A percentile compares a stretch with the other conserved stretches of the same genome.
These are phyloP conservation scores for Perilla frutescens DNA, from an alignment of 257 asterid species.

Conservation along the genomic window DNA sequence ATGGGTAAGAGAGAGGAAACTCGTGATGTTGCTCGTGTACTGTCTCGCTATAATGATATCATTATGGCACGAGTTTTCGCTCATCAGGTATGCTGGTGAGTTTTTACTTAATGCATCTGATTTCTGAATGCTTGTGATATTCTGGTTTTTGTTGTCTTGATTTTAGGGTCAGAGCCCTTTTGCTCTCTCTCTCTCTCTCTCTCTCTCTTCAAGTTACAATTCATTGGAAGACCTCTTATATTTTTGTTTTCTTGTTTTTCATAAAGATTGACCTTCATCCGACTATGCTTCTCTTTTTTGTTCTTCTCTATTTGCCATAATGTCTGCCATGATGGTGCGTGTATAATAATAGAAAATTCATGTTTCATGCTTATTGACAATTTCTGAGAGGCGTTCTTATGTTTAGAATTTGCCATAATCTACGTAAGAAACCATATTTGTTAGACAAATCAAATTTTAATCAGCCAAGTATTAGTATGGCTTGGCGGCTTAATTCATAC, in stretches of 20 bases:
- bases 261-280: slow-evolving; percentile 10
- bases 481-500: slow-evolving; percentile 10
- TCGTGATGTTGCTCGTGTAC: slow-evolving; percentile 96
- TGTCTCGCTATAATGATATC: slow-evolving; percentile 94
- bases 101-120: slow-evolving; percentile 31
- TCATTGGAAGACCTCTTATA: background rate
- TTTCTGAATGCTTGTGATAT: slow-evolving; percentile 8
- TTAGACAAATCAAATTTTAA: slow-evolving; percentile 5
- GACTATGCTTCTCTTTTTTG: background rate
- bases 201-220: background rate
- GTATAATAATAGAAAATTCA: background rate
- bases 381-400: background rate
- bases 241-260: background rate
- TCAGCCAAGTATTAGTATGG: slow-evolving; percentile 9
- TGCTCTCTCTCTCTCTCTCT: background rate
- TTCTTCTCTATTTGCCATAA: background rate
- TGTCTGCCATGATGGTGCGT: background rate
- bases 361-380: background rate
- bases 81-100: slow-evolving; percentile 95
- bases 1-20: slow-evolving; percentile 99
- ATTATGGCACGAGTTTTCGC: slow-evolving; percentile 98
- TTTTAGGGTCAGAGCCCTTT: slow-evolving; percentile 4
- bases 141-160: background rate
- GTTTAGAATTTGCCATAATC: background rate
- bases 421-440: background rate